Conservation (phyloP, 129 eudicot genomes). For the Flaveria trinervia region DNA sequence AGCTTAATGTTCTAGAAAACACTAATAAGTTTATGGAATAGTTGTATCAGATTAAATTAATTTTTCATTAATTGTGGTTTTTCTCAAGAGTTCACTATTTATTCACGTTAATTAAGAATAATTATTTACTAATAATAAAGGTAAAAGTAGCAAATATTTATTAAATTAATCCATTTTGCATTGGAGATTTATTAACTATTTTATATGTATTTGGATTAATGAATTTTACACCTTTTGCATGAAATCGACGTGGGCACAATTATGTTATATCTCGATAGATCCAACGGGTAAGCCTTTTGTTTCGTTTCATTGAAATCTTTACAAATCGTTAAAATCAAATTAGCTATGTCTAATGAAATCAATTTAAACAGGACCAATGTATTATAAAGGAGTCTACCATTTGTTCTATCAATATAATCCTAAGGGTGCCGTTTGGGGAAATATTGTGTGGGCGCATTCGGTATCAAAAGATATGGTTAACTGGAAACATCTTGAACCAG, state of each 20-base stretch:
- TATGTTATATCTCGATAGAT: conserved; percentile 40
- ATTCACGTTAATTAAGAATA: background rate
- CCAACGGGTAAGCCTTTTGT: conserved; percentile 57
- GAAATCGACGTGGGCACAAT: conserved; percentile 18
- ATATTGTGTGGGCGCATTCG: conserved; percentile 87
- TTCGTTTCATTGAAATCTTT: background rate
- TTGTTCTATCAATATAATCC: conserved; percentile 87
- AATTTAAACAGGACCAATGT: conserved; percentile 59
- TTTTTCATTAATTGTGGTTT: background rate
- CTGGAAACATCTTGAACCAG: conserved; percentile 56
- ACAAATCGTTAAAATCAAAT: background rate
- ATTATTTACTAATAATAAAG: background rate
- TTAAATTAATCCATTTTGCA: background rate
- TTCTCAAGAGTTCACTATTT: background rate
- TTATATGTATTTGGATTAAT: background rate
- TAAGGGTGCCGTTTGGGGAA: conserved; percentile 62
- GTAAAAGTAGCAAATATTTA: background rate
- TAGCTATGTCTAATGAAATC: background rate
- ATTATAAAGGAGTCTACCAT: conserved; percentile 65
- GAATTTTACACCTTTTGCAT: conserved; percentile 12
- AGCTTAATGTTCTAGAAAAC: background rate
- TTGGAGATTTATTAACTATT: background rate
- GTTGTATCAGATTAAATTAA: too few relatives aligned
- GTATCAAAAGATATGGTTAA: conserved; percentile 70
- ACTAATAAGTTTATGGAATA: too few relatives aligned